Conservation (phyloP, 2,329 filamentous ascomycete species). For the Arthroderma uncinatum region DNA sequence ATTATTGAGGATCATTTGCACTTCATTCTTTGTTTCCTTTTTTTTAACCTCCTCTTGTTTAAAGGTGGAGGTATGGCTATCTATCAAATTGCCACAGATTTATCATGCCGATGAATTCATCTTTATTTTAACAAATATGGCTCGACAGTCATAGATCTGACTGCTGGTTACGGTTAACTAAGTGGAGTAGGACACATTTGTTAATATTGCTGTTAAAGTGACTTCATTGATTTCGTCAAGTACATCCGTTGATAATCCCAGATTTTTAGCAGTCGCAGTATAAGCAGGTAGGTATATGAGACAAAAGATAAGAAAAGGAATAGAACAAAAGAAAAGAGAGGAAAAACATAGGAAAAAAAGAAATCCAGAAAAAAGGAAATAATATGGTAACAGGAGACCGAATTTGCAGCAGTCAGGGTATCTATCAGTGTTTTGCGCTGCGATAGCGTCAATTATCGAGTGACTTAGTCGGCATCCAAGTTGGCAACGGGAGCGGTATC, state of each 20-base stretch:
- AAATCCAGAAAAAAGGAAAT: too few relatives aligned
- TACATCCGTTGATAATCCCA: background rate
- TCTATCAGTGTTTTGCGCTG: background rate
- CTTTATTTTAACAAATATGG: too few relatives aligned
- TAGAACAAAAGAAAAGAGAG: background rate
- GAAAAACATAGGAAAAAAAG: background rate
- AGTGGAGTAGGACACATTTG: too few relatives aligned
- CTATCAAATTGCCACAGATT: too few relatives aligned
- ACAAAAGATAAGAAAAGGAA: background rate
- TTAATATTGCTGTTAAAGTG: background rate
- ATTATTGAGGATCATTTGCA: too few relatives aligned
- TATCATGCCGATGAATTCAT: too few relatives aligned
- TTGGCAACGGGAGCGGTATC: constrained; percentile 63
- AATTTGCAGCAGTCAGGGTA: background rate
- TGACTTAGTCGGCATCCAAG: constrained; percentile 59
- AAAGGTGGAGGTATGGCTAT: too few relatives aligned
- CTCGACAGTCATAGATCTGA: too few relatives aligned
- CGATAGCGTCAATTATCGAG: background rate
- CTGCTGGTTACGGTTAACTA: too few relatives aligned
- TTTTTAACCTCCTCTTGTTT: too few relatives aligned
- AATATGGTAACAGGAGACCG: background rate
- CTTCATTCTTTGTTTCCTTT: too few relatives aligned
- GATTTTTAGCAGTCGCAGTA: background rate
- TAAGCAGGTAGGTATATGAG: background rate
- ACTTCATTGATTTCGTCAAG: background rate